Percentiles rank a stretch among this genome's conserved stretches.
Conservation (phyloP, 1,284 basidiomycete species). For the Takashimella koratensis region DNA sequence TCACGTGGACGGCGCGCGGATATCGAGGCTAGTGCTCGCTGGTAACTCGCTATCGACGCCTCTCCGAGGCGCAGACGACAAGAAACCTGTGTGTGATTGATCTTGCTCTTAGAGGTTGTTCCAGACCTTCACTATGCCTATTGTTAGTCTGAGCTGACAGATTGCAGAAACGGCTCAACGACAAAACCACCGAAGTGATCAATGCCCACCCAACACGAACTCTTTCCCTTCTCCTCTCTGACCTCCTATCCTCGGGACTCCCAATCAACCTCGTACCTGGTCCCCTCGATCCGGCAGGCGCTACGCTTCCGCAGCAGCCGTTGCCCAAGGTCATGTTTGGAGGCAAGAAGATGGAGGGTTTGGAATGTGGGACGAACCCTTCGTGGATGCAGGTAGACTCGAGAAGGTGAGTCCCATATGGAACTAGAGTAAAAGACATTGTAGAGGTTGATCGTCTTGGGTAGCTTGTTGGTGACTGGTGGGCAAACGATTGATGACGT, state of each 20-base stretch:
- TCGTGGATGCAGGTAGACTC: conserved; percentile 65
- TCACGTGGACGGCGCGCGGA: conserved; percentile 61
- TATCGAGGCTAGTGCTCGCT: conserved; percentile 77
- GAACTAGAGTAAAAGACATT: background rate
- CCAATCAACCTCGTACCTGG: conserved; percentile 84
- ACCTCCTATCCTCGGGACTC: conserved; percentile 63
- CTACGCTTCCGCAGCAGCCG: conserved; percentile 88
- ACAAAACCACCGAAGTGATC: conserved; percentile 51
- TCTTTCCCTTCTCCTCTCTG: conserved; percentile 67
- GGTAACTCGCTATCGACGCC: conserved; percentile 74
- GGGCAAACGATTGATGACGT: conserved; percentile 95
- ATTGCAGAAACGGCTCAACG: conserved; percentile 50
- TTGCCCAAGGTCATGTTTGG: conserved; percentile 91
- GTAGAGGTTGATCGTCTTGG: conserved; percentile 8
- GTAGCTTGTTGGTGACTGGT: conserved; percentile 72
- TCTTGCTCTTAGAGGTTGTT: background rate
- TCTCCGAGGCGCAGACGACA: conserved; percentile 52
- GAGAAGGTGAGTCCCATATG: conserved; percentile 37
- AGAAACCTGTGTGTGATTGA: conserved; percentile 56
- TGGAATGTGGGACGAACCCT: conserved; percentile 84
- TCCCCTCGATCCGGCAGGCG: conserved; percentile 77
- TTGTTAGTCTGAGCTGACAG: background rate
- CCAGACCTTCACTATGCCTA: background rate
- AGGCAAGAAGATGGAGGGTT: conserved; percentile 57
- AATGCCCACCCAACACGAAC: conserved; percentile 68